Evolutionary conservation across 345 rosid species (phyloP).

Genomic region (Luvunga scandens): DNA sequence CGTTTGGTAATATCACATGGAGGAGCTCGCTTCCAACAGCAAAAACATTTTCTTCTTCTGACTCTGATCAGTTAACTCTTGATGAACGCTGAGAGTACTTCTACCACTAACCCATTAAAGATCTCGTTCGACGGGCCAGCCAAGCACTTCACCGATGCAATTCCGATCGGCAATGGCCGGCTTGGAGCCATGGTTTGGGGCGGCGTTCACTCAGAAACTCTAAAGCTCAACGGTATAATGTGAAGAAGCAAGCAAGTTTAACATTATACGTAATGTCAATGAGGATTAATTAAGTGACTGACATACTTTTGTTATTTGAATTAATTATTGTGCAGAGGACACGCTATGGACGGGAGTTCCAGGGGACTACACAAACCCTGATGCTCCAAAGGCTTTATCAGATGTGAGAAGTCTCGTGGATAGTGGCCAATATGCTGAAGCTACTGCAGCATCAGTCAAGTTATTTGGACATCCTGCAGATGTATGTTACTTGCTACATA

Average conservation of each 20-base stretch:
- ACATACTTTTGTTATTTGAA: background rate
- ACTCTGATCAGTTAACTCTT: background rate
- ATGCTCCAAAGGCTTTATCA: slow-evolving; percentile 58
- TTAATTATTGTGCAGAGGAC: slow-evolving; percentile 51
- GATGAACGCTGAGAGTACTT: slow-evolving; percentile 22
- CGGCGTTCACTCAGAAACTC: slow-evolving; percentile 62
- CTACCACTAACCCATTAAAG: slow-evolving; percentile 43
- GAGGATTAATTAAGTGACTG: background rate
- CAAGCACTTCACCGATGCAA: slow-evolving; percentile 77
- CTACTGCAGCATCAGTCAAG: slow-evolving; percentile 61
- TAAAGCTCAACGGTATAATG: slow-evolving; percentile 68
- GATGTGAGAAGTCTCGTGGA: slow-evolving; percentile 73
- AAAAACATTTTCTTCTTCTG: background rate
- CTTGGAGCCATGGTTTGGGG: slow-evolving; percentile 96
- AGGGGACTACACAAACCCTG: slow-evolving; percentile 59
- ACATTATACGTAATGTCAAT: background rate
- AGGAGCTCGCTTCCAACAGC: background rate
- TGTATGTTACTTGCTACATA: slow-evolving; percentile 37
- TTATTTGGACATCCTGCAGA: slow-evolving; percentile 66
- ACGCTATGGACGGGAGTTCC: slow-evolving; percentile 89
- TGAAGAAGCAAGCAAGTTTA: background rate
- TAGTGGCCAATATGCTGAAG: slow-evolving; percentile 56
- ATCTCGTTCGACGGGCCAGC: slow-evolving; percentile 67
- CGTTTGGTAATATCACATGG: background rate
- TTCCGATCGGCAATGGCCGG: slow-evolving; percentile 89